Evolutionary conservation across 495 filamentous ascomycete species (phyloP).

Genomic region (Penicillium riverlandense): DNA sequence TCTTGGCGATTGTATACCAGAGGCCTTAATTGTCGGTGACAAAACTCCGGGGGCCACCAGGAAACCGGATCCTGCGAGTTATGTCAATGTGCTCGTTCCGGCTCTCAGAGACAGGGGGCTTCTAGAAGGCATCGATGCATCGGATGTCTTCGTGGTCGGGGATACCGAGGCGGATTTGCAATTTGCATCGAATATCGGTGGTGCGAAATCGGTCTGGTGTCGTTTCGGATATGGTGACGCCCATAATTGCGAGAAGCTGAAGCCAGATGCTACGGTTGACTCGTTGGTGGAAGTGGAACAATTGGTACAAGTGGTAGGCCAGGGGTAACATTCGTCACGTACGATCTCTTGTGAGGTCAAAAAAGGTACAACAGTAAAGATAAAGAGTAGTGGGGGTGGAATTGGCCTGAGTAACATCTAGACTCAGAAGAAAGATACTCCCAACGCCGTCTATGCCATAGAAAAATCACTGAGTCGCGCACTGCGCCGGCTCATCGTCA

Average conservation of each 20-base stretch:
- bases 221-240: conserved; percentile 15
- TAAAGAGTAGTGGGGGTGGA: too few species aligned
- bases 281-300: conserved; percentile 6
- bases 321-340: too few species aligned
- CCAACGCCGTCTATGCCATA: conserved; percentile 23
- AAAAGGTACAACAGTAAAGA: too few species aligned
- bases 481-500: conserved; percentile 60
- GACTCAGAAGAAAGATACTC: conserved; percentile 9
- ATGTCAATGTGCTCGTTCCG: conserved; percentile 15
- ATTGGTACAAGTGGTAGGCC: too few species aligned
- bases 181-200: conserved; percentile 14
- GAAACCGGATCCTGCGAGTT: conserved; percentile 20
- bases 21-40: conserved; percentile 18
- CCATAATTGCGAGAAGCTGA: conserved; percentile 4
- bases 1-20: conserved; percentile 7
- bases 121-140: neutral
- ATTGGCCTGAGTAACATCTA: neutral
- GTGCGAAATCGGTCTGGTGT: conserved; percentile 13
- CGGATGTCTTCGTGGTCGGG: conserved; percentile 14
- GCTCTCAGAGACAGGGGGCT: conserved; percentile 3
- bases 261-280: conserved; percentile 12
- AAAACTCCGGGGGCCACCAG: conserved; percentile 12
- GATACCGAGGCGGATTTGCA: conserved; percentile 17
- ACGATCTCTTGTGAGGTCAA: too few species aligned
- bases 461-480: conserved; percentile 68